Base-by-base conservation (phyloP, 2,329 filamentous ascomycete species). In the Allantophomopsis cytisporea region DNA sequence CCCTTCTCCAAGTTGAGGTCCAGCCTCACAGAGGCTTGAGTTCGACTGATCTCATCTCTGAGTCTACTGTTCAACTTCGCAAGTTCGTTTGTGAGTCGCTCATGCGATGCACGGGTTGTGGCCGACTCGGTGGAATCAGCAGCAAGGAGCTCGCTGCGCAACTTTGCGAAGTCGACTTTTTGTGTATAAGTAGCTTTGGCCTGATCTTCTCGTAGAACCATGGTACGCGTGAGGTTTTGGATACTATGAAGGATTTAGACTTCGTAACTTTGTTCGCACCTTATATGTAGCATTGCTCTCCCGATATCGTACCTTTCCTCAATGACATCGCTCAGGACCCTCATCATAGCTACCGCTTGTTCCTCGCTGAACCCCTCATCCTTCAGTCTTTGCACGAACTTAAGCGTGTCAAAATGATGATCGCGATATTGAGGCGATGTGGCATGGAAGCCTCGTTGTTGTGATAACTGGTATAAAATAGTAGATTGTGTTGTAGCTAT, bases 291-390 rank as follows among this genome's bases (percentile, higher is more conserved):
- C n/a, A n/a, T n/a, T n/a, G 18, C 18, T 20, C 18, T 20, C 7
- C 18, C 18, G 18, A 20, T 34, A 14, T 14, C 31, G 12, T 50
- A 80, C 79, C 80, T 94, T 63, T 98, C 91, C 59, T 96, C 85
- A 48, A 98, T 95, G 8, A 96, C 89, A 59, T 96, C 88, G 61
- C 87, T 88, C 31, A 98, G 68, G 6, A 96, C 85, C 57, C 84
- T 85, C 91, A 98, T 96, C 83, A 95, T 91, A n/a, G 91, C 89
- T 18, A 86, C 87, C 2, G 88, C 80, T 62, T 98, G 91, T 50
- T 88, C 83, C 60, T 96, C 89, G 17, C 86, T 94, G 59, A 96
- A 95, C 0, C 91, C 91, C 58, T 98, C 91, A 48, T 76, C 76
- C 59, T 89, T 80, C 32, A 98, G 68, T 39, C 85, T 73, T 62